Conservation (phyloP, 1,284 basidiomycete species). For the Microbotryum intermedium region DNA sequence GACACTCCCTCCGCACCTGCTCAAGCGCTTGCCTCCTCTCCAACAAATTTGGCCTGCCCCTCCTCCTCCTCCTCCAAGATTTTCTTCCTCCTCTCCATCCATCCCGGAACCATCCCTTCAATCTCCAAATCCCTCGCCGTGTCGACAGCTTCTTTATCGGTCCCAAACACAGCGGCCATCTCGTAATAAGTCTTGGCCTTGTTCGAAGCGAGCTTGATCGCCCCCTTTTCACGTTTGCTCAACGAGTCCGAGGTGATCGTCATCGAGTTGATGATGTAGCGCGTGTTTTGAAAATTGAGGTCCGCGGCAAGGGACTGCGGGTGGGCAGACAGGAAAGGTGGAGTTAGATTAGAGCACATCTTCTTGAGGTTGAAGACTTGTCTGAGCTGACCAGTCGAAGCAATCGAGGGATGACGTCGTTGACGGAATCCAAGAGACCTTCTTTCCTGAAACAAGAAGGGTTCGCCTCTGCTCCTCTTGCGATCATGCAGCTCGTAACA, state of each 20-base stretch:
- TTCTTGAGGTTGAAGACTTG: neutral
- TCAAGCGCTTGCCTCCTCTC: too few relatives aligned
- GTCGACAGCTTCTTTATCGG: constrained; percentile 20
- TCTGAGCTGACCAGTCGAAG: constrained; percentile 56
- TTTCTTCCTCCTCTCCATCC: constrained; percentile 29
- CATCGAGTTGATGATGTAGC: constrained; percentile 63
- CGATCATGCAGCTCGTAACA: constrained; percentile 92
- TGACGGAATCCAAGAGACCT: constrained; percentile 60
- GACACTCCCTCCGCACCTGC: too few relatives aligned
- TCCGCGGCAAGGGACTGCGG: constrained; percentile 44
- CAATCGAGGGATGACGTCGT: constrained; percentile 64
- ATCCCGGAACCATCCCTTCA: constrained; percentile 18
- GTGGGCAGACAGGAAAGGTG: constrained; percentile 1
- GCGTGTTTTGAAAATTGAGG: constrained; percentile 70
- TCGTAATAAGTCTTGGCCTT: constrained; percentile 60
- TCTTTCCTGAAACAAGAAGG: constrained; percentile 71
- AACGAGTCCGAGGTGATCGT: constrained; percentile 45
- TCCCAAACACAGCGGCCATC: constrained; percentile 52
- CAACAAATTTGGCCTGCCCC: too few relatives aligned
- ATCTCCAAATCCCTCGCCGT: constrained; percentile 5
- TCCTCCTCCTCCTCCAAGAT: constrained; percentile 11
- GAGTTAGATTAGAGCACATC: neutral
- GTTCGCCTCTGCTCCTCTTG: constrained; percentile 85
- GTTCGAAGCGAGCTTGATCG: constrained; percentile 52
- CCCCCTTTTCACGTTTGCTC: constrained; percentile 51